A percentile compares a stretch with the other conserved stretches of the same genome.
Conservation (phyloP, 2,329 filamentous ascomycete genomes). For the Thelonectria blattea region DNA sequence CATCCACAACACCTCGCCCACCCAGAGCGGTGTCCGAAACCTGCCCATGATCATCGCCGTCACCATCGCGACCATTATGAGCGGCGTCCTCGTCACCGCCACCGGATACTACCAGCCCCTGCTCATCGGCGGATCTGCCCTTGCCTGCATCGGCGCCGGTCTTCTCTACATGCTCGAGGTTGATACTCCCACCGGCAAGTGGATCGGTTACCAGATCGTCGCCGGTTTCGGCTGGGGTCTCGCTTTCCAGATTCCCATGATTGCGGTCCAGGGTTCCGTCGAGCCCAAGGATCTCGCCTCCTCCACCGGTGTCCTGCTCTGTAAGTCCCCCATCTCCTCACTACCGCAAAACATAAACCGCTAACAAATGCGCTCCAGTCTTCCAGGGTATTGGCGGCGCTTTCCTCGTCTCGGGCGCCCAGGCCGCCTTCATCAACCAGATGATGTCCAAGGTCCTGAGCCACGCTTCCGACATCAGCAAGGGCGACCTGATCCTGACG, state of each 20-base stretch:
- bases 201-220: conserved; percentile 61
- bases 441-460: conserved; percentile 45
- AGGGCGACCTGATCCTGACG: conserved; percentile 46
- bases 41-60: conserved; percentile 54
- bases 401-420: conserved; percentile 55
- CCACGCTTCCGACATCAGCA: conserved; percentile 46
- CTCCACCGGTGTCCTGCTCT: conserved; percentile 55
- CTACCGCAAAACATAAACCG: background rate
- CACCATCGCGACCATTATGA: conserved; percentile 48
- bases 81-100: conserved; percentile 47
- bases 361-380: conserved; percentile 40
- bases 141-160: conserved; percentile 52
- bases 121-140: conserved; percentile 51
- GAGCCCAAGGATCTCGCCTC: conserved; percentile 51
- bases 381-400: conserved; percentile 58
- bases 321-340: conserved; percentile 35
- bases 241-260: conserved; percentile 57
- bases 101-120: conserved; percentile 52
- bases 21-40: conserved; percentile 51
- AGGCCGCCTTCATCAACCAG: conserved; percentile 55
- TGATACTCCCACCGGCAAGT: conserved; percentile 48
- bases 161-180: conserved; percentile 51
- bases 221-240: conserved; percentile 55
- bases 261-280: conserved; percentile 53
- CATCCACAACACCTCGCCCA: conserved; percentile 49